phyloP scores from a whole-genome alignment of 2,329 filamentous ascomycete species.

The Apiospora hydei region DNA sequence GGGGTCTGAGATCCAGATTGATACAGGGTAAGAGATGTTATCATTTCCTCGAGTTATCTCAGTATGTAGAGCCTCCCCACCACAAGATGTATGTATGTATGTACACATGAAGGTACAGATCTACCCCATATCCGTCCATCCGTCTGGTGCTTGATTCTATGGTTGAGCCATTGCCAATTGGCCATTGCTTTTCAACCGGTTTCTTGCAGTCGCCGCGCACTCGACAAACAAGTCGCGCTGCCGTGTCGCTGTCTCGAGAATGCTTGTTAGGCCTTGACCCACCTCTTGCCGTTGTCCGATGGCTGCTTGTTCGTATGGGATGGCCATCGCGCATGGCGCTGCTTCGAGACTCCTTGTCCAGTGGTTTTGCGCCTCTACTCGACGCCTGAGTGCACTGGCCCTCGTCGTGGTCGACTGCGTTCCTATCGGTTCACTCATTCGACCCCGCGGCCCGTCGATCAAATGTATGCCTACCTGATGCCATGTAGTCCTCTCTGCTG shows the following conservation, averaged over 20 bases:
- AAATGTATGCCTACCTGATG: neutral
- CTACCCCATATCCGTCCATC: neutral
- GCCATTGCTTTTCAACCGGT: neutral
- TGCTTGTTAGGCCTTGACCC: neutral
- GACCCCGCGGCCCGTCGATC: constrained; percentile 17
- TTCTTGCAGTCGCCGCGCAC: neutral
- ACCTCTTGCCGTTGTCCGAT: constrained; percentile 6
- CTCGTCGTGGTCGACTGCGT: constrained; percentile 23
- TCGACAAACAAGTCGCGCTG: neutral
- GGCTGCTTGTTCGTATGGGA: constrained; percentile 10
- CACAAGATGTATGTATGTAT: too few relatives aligned
- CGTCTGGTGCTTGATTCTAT: neutral
- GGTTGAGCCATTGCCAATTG: neutral
- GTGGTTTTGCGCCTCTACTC: constrained; percentile 38
- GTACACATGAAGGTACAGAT: neutral
- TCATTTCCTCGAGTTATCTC: too few relatives aligned
- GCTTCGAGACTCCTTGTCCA: constrained; percentile 36
- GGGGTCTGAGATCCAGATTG: too few relatives aligned
- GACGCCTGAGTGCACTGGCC: constrained; percentile 36
- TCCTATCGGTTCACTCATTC: constrained; percentile 31
- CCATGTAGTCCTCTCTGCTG: constrained; percentile 4
- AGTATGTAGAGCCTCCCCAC: too few relatives aligned
- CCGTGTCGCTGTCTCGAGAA: neutral
- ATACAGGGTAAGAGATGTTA: too few relatives aligned
- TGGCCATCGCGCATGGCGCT: constrained; percentile 27